Evolutionary conservation across 176 grass and related monocot species (phyloP).

Genomic region (Coix lacrymajobi): DNA sequence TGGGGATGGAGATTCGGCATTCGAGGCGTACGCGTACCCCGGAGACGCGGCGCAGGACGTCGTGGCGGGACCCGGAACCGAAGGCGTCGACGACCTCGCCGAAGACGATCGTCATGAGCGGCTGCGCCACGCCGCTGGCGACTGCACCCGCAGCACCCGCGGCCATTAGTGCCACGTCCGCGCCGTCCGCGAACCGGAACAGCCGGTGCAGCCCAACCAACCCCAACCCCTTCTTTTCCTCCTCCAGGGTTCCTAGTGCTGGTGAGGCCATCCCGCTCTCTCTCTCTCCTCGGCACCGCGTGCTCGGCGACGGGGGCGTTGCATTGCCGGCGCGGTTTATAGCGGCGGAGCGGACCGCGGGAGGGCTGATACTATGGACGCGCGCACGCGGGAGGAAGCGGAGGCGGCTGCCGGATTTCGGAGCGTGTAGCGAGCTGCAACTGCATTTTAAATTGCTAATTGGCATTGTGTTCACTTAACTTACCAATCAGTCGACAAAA

Average conservation of each 20-base stretch:
- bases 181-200: conserved; percentile 35
- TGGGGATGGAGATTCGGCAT: neutral
- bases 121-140: conserved; percentile 28
- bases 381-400: conserved; percentile 1
- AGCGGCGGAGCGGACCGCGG: neutral
- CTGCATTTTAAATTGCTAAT: neutral
- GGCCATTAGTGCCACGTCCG: conserved; percentile 24
- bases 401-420: neutral
- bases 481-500: too few relatives aligned
- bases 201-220: conserved; percentile 26
- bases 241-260: neutral
- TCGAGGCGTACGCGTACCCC: neutral
- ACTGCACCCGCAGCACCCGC: conserved; percentile 16
- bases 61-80: neutral
- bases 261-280: conserved; percentile 1
- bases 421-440: neutral
- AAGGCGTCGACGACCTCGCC: conserved; percentile 39
- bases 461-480: too few relatives aligned
- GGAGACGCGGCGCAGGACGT: conserved; percentile 39
- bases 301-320: neutral
- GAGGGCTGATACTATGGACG: neutral
- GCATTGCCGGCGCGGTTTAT: conserved; percentile 1
- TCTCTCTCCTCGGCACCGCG: neutral
- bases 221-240: neutral
- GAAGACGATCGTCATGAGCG: conserved; percentile 45